These are phyloP conservation scores for Pisolithus orientalis DNA, from an alignment of 768 basidiomycete species.

Conservation along the genomic window DNA sequence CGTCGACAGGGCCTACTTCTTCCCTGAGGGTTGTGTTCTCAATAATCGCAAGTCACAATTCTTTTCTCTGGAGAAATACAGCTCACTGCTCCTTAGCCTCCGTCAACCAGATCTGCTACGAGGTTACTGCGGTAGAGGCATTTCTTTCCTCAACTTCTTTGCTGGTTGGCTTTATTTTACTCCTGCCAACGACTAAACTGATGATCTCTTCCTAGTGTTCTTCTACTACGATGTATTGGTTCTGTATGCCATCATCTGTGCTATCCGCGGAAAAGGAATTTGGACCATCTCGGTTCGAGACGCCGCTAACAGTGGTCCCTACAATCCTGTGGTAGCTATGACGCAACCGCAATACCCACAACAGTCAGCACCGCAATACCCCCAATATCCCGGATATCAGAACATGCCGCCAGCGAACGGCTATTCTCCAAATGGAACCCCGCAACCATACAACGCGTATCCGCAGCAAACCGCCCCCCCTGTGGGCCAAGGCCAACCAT, in stretches of 20 bases:
- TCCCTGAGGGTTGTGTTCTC: conserved; percentile 14
- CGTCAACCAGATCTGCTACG: conserved; percentile 10
- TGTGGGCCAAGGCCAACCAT: not conserved
- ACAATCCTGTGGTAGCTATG: conserved; percentile 1
- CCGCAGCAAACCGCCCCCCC: conserved; percentile 4
- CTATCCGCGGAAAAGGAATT: conserved; percentile 15
- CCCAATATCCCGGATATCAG: not conserved
- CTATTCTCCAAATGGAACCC: not conserved
- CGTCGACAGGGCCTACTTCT: conserved; percentile 5
- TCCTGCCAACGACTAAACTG: not conserved
- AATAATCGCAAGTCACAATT: conserved; percentile 4
- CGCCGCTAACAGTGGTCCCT: conserved; percentile 4
- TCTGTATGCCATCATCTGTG: conserved; percentile 17
- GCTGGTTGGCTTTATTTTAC: conserved; percentile 13
- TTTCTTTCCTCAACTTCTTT: conserved; percentile 19
- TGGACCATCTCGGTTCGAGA: conserved; percentile 20
- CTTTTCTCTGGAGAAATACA: not conserved
- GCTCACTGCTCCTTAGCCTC: not conserved
- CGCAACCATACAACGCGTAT: conserved; percentile 7
- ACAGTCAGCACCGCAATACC: conserved; percentile 5
- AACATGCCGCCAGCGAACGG: not conserved
- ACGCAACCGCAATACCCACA: conserved; percentile 6
- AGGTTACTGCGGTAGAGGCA: conserved; percentile 15
- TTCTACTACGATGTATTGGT: conserved; percentile 17
- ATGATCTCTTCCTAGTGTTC: conserved; percentile 11